Base-by-base conservation (phyloP, 257 asterid genomes). In the Fraxinus americana region DNA sequence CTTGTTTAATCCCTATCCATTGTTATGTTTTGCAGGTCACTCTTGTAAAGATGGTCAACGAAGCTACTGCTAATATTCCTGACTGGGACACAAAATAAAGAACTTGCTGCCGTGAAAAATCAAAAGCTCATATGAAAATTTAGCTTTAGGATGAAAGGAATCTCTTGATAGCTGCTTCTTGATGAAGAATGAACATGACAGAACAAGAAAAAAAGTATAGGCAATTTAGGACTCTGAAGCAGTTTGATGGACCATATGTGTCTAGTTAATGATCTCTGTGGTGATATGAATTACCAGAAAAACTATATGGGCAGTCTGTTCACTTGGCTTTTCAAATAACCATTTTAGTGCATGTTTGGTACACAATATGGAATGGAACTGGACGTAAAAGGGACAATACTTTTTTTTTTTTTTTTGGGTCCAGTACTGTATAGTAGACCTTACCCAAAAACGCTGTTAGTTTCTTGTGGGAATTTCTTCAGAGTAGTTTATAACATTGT, bases 51-150 rank as follows among this genome's bases (percentile, higher is more conserved):
- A 76, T 83, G 92, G 57, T 92, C 29, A 92, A 92, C 61, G 90
- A 90, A 81, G 97, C 92, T 8, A 85, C 91, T 76, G 86, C 88
- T 8, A 78, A 91, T 69, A 74, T 89, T 74, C 91, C 92, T 2
- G 80, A 89, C 32, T 92, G 96, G 97, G 92, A 83, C 34, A 76
- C 75, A 4, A 32, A 65, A 45, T 57, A 59, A 27, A 45, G 23
- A 66, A 39, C 19, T 29, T 43, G 4, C n/a, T 0, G 19, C 59
- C 0, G 0, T 41, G 30, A 34, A 38, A 77, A 25, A 39, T 23
- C 35, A 73, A 41, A 50, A 63, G 12, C 27, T 39, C 36, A 2
- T 63, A 23, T 10, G n/a, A 10, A 68, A 45, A 7, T 52, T 66
- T 76, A 21, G 54, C 71, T 36, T 59, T 80, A 38, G 80, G 75